Evolutionary conservation across 768 basidiomycete genomes (phyloP).

Genomic region (Calocera cornea): DNA sequence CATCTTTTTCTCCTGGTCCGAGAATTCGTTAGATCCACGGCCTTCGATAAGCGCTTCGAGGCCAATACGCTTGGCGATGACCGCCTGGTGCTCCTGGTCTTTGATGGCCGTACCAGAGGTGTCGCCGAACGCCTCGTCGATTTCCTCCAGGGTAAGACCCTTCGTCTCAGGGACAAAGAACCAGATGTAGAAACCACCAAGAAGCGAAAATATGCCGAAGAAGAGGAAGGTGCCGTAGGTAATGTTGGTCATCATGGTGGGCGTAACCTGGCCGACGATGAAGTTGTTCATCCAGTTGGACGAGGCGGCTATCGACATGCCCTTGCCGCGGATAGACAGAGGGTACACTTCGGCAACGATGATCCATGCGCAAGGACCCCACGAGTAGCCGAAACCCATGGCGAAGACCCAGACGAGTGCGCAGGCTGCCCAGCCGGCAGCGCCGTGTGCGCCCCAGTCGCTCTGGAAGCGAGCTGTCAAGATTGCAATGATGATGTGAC

Average conservation of each 20-base stretch:
- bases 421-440: constrained; percentile 62
- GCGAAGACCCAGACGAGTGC: constrained; percentile 63
- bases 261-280: constrained; percentile 58
- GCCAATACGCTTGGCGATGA: constrained; percentile 51
- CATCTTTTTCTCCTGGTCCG: neutral
- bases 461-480: constrained; percentile 46
- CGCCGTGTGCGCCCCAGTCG: constrained; percentile 39
- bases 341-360: constrained; percentile 64
- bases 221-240: constrained; percentile 63
- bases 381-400: constrained; percentile 62
- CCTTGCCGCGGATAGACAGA: constrained; percentile 48
- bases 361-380: constrained; percentile 71
- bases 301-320: constrained; percentile 58
- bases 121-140: constrained; percentile 77
- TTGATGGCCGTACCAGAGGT: constrained; percentile 38
- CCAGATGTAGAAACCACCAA: constrained; percentile 53
- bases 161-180: constrained; percentile 71
- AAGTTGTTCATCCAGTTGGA: constrained; percentile 78
- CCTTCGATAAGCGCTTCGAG: constrained; percentile 25
- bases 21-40: neutral
- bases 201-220: constrained; percentile 55
- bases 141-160: constrained; percentile 69
- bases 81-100: constrained; percentile 37
- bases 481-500: constrained; percentile 57
- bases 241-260: constrained; percentile 52